Percentiles rank a stretch among this genome's conserved stretches.
These are phyloP conservation scores for Macrolepiota albuminosa DNA, from an alignment of 768 basidiomycete species.

Conservation along the genomic window DNA sequence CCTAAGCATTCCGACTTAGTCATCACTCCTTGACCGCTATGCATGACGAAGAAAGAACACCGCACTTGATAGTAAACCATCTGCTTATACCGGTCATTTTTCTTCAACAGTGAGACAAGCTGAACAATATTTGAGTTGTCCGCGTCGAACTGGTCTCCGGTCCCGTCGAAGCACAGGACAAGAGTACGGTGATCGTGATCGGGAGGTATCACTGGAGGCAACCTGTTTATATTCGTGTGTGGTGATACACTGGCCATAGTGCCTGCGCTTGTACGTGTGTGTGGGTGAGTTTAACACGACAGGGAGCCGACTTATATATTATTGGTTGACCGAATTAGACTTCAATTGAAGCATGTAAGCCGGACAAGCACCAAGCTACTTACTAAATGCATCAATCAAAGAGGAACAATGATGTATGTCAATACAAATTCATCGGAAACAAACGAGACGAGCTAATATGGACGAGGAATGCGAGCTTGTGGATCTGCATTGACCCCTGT, in stretches of 20 bases:
- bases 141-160: slow-evolving; percentile 45
- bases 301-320: neutral
- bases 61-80: slow-evolving; percentile 54
- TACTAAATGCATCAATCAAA: neutral
- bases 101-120: slow-evolving; percentile 46
- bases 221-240: slow-evolving; percentile 1
- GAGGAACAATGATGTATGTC: neutral
- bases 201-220: slow-evolving; percentile 36
- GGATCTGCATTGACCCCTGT: no score
- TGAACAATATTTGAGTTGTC: slow-evolving; percentile 55
- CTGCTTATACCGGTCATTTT: slow-evolving; percentile 46
- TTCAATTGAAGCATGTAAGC: neutral
- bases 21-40: neutral
- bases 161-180: slow-evolving; percentile 55
- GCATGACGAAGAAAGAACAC: neutral
- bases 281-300: neutral
- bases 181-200: slow-evolving; percentile 36
- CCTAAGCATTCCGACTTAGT: slow-evolving; percentile 20
- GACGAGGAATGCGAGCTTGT: neutral
- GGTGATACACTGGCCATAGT: neutral
- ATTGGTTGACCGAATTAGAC: neutral
- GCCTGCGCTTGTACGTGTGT: no score
- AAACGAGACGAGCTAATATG: neutral
- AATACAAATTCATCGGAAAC: neutral
- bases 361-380: neutral